Conservation (phyloP, 306 rosid genomes). For the Prunus kanzakura region DNA sequence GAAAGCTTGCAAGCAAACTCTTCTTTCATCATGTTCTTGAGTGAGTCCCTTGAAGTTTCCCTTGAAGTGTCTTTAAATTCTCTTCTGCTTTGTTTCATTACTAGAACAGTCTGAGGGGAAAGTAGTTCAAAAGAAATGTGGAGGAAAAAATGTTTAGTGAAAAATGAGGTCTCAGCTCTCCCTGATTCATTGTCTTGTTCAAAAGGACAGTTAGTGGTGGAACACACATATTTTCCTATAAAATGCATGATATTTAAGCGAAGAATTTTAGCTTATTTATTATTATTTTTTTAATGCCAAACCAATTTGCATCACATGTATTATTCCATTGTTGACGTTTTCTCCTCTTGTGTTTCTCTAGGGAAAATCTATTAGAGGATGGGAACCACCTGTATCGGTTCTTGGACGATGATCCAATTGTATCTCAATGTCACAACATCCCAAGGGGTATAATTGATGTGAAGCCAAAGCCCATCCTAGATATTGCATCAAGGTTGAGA, state of each 20-base stretch:
- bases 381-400: conserved; percentile 84
- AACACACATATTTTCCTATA: background rate
- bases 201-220: background rate
- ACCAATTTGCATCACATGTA: background rate
- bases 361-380: conserved; percentile 80
- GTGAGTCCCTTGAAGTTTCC: conserved; percentile 50
- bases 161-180: background rate
- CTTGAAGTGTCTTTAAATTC: conserved; percentile 14
- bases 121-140: background rate
- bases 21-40: conserved; percentile 77
- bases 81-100: background rate
- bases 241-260: background rate
- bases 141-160: background rate
- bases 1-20: conserved; percentile 73
- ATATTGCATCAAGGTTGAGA: conserved; percentile 85
- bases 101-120: background rate
- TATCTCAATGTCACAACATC: conserved; percentile 83
- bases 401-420: conserved; percentile 79
- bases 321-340: conserved; percentile 12
- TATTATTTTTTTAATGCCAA: background rate
- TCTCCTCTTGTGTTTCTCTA: conserved; percentile 27
- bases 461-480: conserved; percentile 70
- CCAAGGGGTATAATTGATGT: conserved; percentile 66
- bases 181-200: background rate
- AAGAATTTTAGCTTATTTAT: background rate